Percentiles rank a stretch among this genome's conserved stretches.
Conservation (phyloP, 352 stramenopile species). For the Pythium graminicola region DNA sequence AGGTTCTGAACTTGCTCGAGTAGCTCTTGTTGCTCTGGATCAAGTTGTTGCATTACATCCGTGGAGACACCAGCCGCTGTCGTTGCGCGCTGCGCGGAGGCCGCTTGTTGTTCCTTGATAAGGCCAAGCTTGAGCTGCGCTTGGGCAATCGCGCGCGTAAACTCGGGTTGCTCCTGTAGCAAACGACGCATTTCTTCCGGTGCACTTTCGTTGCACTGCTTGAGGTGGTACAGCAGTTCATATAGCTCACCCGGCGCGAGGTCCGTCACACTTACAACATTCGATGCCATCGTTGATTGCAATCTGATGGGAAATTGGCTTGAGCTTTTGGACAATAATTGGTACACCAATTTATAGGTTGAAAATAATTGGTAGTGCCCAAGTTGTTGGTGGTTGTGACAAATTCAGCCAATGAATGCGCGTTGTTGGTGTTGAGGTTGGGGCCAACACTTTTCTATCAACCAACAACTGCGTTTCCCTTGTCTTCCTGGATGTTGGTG, state of each 20-base stretch:
- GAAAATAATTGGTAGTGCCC: slow-evolving; percentile 4
- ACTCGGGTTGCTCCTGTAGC: slow-evolving; percentile 69
- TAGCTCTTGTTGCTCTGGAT: slow-evolving; percentile 70
- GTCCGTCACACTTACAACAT: slow-evolving; percentile 41
- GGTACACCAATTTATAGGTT: slow-evolving; percentile 1
- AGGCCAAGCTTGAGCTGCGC: slow-evolving; percentile 68
- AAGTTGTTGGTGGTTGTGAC: background rate
- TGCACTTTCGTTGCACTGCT: slow-evolving; percentile 75
- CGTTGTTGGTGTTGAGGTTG: background rate
- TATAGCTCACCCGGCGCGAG: slow-evolving; percentile 52
- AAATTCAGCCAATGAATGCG: slow-evolving; percentile 7
- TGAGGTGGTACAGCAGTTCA: slow-evolving; percentile 72
- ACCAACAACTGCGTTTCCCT: slow-evolving; percentile 1
- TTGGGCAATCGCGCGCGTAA: slow-evolving; percentile 62
- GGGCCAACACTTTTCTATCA: background rate
- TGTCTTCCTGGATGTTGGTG: slow-evolving; percentile 11
- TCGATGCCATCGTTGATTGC: slow-evolving; percentile 12
- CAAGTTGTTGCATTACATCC: slow-evolving; percentile 58
- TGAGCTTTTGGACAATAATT: background rate
- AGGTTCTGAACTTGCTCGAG: slow-evolving; percentile 79
- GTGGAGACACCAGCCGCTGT: slow-evolving; percentile 60
- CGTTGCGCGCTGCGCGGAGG: slow-evolving; percentile 28
- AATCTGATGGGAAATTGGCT: background rate
- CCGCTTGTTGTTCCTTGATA: slow-evolving; percentile 42
- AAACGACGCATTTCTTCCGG: slow-evolving; percentile 58